Percentiles rank a stretch among this genome's conserved stretches.
Conservation (phyloP, 2,329 filamentous ascomycete species). For the Coniochaeta ligniaria region DNA sequence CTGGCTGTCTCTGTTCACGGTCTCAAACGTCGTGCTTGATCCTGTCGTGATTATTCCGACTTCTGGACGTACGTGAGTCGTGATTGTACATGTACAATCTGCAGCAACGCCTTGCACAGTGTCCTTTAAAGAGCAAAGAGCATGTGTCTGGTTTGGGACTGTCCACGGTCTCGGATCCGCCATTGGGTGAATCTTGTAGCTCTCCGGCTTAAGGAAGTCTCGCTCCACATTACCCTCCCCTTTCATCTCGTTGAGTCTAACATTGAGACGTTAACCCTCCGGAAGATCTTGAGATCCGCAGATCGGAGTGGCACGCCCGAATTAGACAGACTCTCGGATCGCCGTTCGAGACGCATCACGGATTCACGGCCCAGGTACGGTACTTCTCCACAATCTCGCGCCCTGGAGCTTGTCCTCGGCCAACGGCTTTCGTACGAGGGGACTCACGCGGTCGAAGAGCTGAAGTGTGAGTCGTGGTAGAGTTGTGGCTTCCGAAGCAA, state of each 20-base stretch:
- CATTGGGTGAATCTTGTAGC: background rate
- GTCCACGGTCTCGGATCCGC: background rate
- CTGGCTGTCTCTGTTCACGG: background rate
- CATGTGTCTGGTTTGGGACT: background rate
- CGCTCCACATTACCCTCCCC: conserved; percentile 1
- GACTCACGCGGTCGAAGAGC: background rate
- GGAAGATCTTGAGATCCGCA: background rate
- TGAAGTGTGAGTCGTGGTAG: background rate
- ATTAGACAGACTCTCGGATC: background rate
- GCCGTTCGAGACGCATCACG: conserved; percentile 1
- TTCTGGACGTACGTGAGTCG: background rate
- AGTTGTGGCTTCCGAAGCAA: background rate
- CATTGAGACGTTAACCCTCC: background rate
- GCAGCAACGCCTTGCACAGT: background rate
- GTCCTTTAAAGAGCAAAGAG: background rate
- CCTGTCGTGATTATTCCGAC: background rate
- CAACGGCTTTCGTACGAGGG: background rate
- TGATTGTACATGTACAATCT: background rate
- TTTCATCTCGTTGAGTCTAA: conserved; percentile 2
- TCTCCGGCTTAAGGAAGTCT: background rate
- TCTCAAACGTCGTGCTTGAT: background rate
- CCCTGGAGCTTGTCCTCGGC: background rate
- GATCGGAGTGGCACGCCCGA: conserved; percentile 1
- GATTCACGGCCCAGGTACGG: background rate
- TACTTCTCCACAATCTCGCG: background rate